phyloP scores from a whole-genome alignment of 345 rosid genomes.

The Conringia planisiliqua region DNA sequence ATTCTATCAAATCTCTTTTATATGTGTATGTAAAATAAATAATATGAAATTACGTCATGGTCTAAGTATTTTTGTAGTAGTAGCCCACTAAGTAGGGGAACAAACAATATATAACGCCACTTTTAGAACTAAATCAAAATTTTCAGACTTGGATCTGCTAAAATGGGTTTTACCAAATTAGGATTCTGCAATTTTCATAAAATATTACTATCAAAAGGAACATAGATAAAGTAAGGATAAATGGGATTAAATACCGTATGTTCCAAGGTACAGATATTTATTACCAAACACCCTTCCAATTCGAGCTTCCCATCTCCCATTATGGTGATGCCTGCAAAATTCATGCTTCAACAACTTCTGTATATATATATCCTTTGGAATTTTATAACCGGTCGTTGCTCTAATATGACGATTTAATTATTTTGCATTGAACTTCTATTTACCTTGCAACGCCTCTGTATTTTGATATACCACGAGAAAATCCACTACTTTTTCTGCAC shows the following conservation, averaged over 20 bases:
- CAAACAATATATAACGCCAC: neutral
- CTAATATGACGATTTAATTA: neutral
- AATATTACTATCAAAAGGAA: neutral
- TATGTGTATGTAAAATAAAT: neutral
- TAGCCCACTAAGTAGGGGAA: neutral
- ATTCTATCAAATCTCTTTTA: neutral
- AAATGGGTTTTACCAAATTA: neutral
- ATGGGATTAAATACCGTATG: slow-evolving; percentile 42
- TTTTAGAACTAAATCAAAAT: neutral
- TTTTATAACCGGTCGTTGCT: neutral
- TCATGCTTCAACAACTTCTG: neutral
- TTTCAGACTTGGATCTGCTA: neutral
- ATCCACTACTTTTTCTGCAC: slow-evolving; percentile 88
- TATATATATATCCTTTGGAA: neutral
- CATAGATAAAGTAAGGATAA: neutral
- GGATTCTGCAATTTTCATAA: neutral
- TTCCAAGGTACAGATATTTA: slow-evolving; percentile 73
- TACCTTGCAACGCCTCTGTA: slow-evolving; percentile 98
- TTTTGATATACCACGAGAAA: slow-evolving; percentile 93
- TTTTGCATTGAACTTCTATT: neutral
- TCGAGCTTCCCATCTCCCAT: slow-evolving; percentile 83
- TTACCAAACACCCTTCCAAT: slow-evolving; percentile 78
- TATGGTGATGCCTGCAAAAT: slow-evolving; percentile 60
- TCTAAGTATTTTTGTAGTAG: neutral
- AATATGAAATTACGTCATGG: neutral